phyloP scores from a whole-genome alignment of 192 early-diverging fungal genomes.

The Podila verticillata region DNA sequence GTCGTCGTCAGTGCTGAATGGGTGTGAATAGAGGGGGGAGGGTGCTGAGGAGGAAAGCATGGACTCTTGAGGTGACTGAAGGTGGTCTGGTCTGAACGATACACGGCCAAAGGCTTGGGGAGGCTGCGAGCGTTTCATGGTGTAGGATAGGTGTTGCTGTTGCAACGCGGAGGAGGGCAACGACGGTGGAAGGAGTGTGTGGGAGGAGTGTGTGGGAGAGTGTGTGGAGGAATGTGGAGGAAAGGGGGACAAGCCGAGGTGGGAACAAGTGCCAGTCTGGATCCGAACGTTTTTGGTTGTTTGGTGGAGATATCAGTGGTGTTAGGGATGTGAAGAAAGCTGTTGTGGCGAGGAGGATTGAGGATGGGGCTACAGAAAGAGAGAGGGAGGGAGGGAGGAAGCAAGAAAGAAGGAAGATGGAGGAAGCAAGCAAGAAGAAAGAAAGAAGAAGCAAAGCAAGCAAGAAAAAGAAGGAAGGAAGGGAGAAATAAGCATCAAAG shows the following conservation, averaged over 20 bases:
- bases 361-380: background rate
- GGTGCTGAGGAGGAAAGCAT: background rate
- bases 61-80: background rate
- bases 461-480: background rate
- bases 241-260: too few species aligned
- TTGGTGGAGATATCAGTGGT: too few species aligned
- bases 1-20: slow-evolving; percentile 1
- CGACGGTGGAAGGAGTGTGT: background rate
- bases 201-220: too few species aligned
- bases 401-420: background rate
- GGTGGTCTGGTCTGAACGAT: slow-evolving; percentile 21
- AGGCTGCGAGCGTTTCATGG: slow-evolving; percentile 15
- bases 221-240: too few species aligned
- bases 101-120: slow-evolving; percentile 9
- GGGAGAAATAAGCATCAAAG: background rate
- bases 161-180: background rate
- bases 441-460: background rate
- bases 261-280: too few species aligned
- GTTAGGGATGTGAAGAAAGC: too few species aligned
- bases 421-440: too few species aligned
- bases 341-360: background rate
- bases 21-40: background rate
- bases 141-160: background rate
- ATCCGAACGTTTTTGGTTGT: too few species aligned
- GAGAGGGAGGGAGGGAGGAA: background rate